Conservation (phyloP, 208 protist species). For the Angomonas deanei region DNA sequence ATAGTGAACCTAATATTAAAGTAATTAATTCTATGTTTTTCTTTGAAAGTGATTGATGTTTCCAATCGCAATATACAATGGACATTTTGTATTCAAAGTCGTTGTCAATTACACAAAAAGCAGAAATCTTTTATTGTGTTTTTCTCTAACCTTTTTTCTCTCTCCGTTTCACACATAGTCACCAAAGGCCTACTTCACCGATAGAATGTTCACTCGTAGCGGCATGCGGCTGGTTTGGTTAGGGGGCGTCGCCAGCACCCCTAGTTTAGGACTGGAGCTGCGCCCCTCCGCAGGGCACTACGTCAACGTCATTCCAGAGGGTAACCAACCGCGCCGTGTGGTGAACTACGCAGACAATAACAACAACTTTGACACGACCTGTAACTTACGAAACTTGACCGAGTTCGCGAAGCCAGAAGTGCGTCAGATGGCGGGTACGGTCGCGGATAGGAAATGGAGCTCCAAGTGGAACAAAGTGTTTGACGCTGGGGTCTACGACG, state of each 20-base stretch:
- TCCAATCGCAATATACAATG: no score
- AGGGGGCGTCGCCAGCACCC: constrained; percentile 42
- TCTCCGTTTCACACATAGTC: neutral
- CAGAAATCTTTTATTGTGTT: neutral
- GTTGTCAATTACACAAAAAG: neutral
- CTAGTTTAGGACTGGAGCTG: constrained; percentile 57
- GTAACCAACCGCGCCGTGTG: constrained; percentile 27
- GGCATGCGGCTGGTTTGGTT: constrained; percentile 42
- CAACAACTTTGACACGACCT: neutral
- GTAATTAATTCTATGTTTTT: neutral
- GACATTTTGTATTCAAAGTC: no score
- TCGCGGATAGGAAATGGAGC: constrained; percentile 18
- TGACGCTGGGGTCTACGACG: constrained; percentile 79
- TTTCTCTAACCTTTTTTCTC: neutral
- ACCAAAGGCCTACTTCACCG: neutral
- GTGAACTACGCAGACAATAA: constrained; percentile 6
- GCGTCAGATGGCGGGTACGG: neutral
- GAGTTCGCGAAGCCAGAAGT: neutral
- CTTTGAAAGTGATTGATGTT: neutral
- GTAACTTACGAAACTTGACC: neutral
- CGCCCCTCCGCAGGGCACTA: constrained; percentile 45
- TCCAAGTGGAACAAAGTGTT: constrained; percentile 55
- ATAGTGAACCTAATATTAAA: constrained; percentile 5
- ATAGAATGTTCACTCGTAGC: constrained; percentile 32
- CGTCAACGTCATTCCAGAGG: constrained; percentile 69